Conservation (phyloP, 352 stramenopile genomes). For the Pythium pectinolyticum region DNA sequence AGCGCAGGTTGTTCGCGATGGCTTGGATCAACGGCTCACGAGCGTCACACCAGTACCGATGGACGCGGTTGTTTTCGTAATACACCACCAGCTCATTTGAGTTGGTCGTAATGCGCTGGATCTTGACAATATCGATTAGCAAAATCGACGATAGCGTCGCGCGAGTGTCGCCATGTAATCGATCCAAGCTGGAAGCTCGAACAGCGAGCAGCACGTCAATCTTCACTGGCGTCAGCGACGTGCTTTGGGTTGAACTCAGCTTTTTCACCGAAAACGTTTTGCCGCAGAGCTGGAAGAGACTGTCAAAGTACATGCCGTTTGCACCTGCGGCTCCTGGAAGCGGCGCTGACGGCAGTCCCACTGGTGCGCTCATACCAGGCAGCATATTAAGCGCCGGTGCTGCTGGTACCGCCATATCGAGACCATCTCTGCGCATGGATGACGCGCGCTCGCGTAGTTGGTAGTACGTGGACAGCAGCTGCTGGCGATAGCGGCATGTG, state of each 20-base stretch:
- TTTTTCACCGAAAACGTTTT: constrained; percentile 87
- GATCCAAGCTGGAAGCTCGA: constrained; percentile 73
- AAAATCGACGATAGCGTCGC: constrained; percentile 79
- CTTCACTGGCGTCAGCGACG: constrained; percentile 63
- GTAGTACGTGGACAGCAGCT: constrained; percentile 86
- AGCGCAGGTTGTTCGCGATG: constrained; percentile 85
- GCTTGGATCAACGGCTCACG: constrained; percentile 87
- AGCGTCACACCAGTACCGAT: constrained; percentile 86
- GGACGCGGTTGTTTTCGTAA: constrained; percentile 85
- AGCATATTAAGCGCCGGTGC: constrained; percentile 6
- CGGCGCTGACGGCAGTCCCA: constrained; percentile 13
- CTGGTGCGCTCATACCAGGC: constrained; percentile 4
- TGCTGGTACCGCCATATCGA: constrained; percentile 18
- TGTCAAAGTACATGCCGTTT: constrained; percentile 87
- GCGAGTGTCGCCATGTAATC: constrained; percentile 63
- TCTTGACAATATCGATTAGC: constrained; percentile 88
- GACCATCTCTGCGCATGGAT: constrained; percentile 59
- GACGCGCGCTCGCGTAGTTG: constrained; percentile 78
- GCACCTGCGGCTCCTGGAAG: constrained; percentile 24
- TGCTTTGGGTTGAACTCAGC: constrained; percentile 77
- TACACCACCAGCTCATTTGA: constrained; percentile 83
- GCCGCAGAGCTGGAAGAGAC: constrained; percentile 80
- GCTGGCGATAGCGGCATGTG: constrained; percentile 78
- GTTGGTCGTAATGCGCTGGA: constrained; percentile 83
- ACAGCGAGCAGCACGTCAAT: constrained; percentile 75